phyloP scores from a whole-genome alignment of 352 stramenopile species.

The Phytophthora foliorum region DNA sequence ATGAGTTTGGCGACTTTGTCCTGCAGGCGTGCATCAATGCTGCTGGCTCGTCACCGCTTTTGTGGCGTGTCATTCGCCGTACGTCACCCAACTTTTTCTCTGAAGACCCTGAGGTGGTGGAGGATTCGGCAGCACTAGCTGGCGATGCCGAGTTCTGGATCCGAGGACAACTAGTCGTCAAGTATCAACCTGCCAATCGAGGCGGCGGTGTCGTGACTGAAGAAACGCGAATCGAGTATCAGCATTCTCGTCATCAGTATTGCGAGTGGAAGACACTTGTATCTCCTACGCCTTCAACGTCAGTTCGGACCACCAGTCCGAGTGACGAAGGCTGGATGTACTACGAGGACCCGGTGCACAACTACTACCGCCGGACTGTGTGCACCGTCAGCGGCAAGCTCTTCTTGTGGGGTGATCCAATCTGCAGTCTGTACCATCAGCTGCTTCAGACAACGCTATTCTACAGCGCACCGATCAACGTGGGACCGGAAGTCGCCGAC shows the following conservation, averaged over 20 bases:
- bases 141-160: constrained; percentile 36
- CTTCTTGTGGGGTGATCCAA: constrained; percentile 56
- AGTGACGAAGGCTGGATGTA: constrained; percentile 30
- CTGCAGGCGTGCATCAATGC: constrained; percentile 51
- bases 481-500: constrained; percentile 29
- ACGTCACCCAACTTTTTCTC: constrained; percentile 21
- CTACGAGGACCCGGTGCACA: constrained; percentile 29
- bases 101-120: constrained; percentile 21
- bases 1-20: constrained; percentile 41
- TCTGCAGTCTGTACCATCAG: constrained; percentile 76
- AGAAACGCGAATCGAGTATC: constrained; percentile 35
- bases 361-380: constrained; percentile 36
- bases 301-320: constrained; percentile 5
- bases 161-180: constrained; percentile 37
- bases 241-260: constrained; percentile 34
- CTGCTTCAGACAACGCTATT: constrained; percentile 66
- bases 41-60: constrained; percentile 29
- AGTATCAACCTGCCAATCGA: constrained; percentile 24
- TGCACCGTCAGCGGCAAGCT: constrained; percentile 38
- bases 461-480: constrained; percentile 40
- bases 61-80: constrained; percentile 49
- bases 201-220: constrained; percentile 28
- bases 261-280: constrained; percentile 40
- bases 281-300: constrained; percentile 2
- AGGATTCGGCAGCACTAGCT: constrained; percentile 1